Conservation (phyloP, 2,329 filamentous ascomycete species). For the Ilyonectria robusta region DNA sequence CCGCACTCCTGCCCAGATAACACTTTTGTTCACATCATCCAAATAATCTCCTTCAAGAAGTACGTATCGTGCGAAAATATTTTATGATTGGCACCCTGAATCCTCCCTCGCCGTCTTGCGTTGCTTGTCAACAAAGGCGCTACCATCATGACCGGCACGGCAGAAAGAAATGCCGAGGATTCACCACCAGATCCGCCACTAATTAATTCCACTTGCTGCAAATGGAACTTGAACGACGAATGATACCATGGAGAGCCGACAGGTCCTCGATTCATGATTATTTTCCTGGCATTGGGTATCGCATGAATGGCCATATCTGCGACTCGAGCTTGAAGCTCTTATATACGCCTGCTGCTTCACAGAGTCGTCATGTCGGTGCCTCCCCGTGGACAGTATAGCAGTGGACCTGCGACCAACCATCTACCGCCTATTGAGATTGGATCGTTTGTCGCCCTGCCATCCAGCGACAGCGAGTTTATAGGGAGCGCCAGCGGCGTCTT, state of each 20-base stretch:
- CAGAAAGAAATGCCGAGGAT: constrained; percentile 7
- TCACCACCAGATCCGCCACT: not conserved
- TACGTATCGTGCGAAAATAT: not conserved
- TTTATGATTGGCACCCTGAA: not conserved
- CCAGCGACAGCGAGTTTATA: constrained; percentile 62
- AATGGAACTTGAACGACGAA: not conserved
- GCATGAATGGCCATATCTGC: not conserved
- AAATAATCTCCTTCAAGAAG: not conserved
- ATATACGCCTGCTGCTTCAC: not conserved
- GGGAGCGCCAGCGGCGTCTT: constrained; percentile 67
- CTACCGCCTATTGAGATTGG: constrained; percentile 24
- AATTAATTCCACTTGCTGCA: not conserved
- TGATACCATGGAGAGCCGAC: not conserved
- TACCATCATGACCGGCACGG: not conserved
- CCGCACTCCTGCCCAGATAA: too few species aligned
- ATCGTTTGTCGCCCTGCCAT: constrained; percentile 26
- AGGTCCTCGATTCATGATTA: not conserved
- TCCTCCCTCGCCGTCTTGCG: not conserved
- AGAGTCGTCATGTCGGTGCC: not conserved
- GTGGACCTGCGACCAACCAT: not conserved
- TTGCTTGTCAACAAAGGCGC: not conserved
- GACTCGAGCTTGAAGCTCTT: not conserved
- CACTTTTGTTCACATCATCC: too few species aligned
- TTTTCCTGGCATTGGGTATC: not conserved
- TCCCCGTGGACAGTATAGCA: not conserved